Base-by-base conservation (phyloP, 116 monocot genomes). In the Trichopus zeylanicus region DNA sequence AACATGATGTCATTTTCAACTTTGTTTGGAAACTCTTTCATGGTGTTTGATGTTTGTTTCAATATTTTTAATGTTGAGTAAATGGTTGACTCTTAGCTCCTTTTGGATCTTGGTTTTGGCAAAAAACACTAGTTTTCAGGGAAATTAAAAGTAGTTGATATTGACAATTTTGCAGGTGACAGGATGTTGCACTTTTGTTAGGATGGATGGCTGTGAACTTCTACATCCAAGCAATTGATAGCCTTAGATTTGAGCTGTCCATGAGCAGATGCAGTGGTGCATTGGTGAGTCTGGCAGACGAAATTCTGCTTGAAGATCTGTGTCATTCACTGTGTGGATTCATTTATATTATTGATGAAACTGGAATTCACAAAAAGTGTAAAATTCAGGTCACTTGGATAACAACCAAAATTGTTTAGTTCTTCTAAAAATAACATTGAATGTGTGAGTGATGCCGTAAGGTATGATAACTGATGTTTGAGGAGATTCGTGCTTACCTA, bases 181-280 rank as follows among this genome's bases (percentile, higher is more conserved):
- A 31, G 78, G 80, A 93, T 75, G 93, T 93, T 26, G 80, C 93
- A 34, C 53, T 93, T 60, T 63, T 93, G 60, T 88, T 89, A 31
- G 76, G 71, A n/a, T 93, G 93, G 93, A 93, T 93, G 93, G 88
- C 93, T 62, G 72, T 75, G 65, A 89, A 93, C 61, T 71, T 93
- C 22, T 93, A 85, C 65, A 73, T 88, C 47, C 56, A 85, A 49
- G 93, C 88, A 75, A 68, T 93, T 48, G 93, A 93, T 56, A 93
- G 64, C 75, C 82, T 93, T 23, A 81, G 85, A 69, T 93, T 93
- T 78, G 93, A 93, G 72, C 75, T 93, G 49, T 93, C 93, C 49
- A 82, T 93, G 85, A 82, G 62, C 30, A 76, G 85, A 72, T 93
- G 89, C 73, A 88, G 67, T 53, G 70, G 75, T 52, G 73, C 70